Evolutionary conservation across 2,329 filamentous ascomycete species (phyloP).

Genomic region (Cryphonectria japonica): DNA sequence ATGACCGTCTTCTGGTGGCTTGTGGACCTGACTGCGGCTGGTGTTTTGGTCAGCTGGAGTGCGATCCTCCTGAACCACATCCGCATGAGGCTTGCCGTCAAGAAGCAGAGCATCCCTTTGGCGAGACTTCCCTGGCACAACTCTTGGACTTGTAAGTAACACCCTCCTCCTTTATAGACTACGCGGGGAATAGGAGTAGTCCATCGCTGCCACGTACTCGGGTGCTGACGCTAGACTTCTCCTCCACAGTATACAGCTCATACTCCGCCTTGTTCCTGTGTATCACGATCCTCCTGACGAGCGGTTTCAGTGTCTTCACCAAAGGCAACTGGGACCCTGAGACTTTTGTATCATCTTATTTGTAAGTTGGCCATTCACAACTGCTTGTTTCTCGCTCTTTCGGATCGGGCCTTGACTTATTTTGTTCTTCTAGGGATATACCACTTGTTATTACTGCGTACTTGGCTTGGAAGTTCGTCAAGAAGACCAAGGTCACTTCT

Average conservation of each 20-base stretch:
- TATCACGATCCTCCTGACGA: conserved; percentile 69
- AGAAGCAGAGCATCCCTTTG: conserved; percentile 55
- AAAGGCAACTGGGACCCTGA: conserved; percentile 60
- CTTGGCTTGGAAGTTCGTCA: conserved; percentile 67
- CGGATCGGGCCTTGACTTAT: neutral
- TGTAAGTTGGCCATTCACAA: conserved; percentile 50
- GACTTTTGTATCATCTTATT: conserved; percentile 63
- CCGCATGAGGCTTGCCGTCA: conserved; percentile 57
- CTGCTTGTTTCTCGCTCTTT: no score
- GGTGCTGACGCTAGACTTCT: conserved; percentile 3
- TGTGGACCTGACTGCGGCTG: conserved; percentile 63
- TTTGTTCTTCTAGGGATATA: conserved; percentile 52
- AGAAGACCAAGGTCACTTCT: conserved; percentile 60
- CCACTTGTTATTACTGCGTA: conserved; percentile 61
- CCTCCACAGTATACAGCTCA: conserved; percentile 58
- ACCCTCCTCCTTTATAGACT: neutral
- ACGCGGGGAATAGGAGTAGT: neutral
- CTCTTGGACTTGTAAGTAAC: conserved; percentile 59
- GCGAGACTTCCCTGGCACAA: conserved; percentile 64
- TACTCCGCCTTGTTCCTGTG: conserved; percentile 63
- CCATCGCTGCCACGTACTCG: conserved; percentile 8
- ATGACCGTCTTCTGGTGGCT: conserved; percentile 70
- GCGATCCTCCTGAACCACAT: conserved; percentile 64
- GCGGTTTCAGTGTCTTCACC: conserved; percentile 68
- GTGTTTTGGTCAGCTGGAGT: conserved; percentile 67